Conservation (phyloP, 2,329 filamentous ascomycete genomes). For the Monosporascus cannonballus region DNA sequence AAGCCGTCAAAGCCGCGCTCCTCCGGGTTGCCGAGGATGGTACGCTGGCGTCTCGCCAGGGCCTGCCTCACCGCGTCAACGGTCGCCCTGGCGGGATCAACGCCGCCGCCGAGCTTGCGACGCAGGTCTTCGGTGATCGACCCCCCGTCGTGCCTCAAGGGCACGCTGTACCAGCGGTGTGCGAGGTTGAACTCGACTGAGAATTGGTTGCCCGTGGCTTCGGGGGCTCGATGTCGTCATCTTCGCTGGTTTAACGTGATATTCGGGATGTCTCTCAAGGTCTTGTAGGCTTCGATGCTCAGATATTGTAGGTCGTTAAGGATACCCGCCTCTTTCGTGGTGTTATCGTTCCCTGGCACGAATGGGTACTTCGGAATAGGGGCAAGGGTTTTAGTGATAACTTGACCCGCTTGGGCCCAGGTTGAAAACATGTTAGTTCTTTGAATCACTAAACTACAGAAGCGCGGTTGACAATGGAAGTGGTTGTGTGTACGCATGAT, state of each 20-base stretch:
- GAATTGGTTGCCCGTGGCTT: constrained; percentile 44
- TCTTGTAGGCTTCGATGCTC: constrained; percentile 10
- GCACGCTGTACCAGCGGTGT: constrained; percentile 43
- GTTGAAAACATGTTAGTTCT: neutral
- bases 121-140: constrained; percentile 35
- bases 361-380: constrained; percentile 13
- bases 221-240: constrained; percentile 18
- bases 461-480: no score
- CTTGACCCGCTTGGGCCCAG: constrained; percentile 7
- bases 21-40: constrained; percentile 43
- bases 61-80: constrained; percentile 41
- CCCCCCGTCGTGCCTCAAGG: constrained; percentile 36
- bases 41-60: constrained; percentile 39
- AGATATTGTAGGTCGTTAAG: constrained; percentile 9
- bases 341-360: constrained; percentile 13
- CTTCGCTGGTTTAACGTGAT: constrained; percentile 8
- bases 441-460: no score
- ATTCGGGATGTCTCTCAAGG: constrained; percentile 9
- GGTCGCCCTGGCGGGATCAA: no score
- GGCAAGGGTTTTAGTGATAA: constrained; percentile 9
- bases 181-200: constrained; percentile 47
- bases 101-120: constrained; percentile 26
- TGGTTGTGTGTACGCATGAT: no score
- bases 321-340: constrained; percentile 10
- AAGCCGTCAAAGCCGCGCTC: constrained; percentile 47